Evolutionary conservation across 352 stramenopile species (phyloP), one percentile per base, ranked within the genome.

Genomic region (Chrysophaeum taylorii): DNA sequence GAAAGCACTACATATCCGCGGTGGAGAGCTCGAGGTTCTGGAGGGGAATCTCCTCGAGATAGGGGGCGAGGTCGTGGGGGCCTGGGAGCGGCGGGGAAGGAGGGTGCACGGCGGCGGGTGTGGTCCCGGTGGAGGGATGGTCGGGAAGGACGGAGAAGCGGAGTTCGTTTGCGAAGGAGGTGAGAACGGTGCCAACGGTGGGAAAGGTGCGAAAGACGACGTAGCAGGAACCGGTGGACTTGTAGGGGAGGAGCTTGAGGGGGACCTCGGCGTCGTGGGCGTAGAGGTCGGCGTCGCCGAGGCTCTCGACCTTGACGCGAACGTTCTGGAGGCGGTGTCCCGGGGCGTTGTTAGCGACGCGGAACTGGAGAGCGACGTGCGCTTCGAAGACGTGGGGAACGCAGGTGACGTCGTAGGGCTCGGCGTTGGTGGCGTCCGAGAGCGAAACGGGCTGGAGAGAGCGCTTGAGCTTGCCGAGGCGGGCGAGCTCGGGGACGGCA

Each of bases 351-450:
- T 74, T 78, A 29, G 70, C 63, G 27, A 78, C 62, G 48, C 76
- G 61, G 57, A 78, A 78, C 70, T 78, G 73, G 14, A 78, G 67
- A 37, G 73, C 73, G 23, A 78, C 48, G 38, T 73, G 67, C 18
- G 73, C 61, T 36, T 74, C 73, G 57, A 78, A 73, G 5, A 74
- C 50, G 70, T 78, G 70, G 53, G 71, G 70, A n/a, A 73, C 70
- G 41, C 73, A 78, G 27, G 60, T 57, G 14, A 78, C 73, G 52
- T 43, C 27, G 48, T 41, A 68, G 25, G 27, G 23, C 5, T 52
- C 33, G 29, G 27, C n/a, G 39, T 9, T 37, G 16, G 35, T 27
- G 33, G 27, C 27, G 7, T 39, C 4, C 5, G 4, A 16, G 2
- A 69, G 27, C 7, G 38, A n/a, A 27, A 69, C 62, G n/a, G 42